Evolutionary conservation across 345 rosid genomes (phyloP).

Genomic region (Salix viminalis): DNA sequence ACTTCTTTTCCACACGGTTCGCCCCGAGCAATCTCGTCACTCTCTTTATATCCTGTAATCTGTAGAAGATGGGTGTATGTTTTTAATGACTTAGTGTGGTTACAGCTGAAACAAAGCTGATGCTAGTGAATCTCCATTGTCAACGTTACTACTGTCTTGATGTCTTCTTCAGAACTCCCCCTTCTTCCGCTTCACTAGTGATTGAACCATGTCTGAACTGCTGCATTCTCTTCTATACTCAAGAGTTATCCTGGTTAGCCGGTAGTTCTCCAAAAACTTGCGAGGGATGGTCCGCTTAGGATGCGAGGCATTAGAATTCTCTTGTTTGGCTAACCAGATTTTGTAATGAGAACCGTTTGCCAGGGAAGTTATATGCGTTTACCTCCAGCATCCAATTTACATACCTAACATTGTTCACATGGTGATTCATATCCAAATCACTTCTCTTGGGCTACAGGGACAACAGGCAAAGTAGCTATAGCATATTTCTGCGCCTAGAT

Average conservation of each 20-base stretch:
- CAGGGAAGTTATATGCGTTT: background rate
- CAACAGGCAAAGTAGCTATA: background rate
- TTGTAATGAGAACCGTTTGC: background rate
- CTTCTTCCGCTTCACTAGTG: no score
- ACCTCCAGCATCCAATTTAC: constrained; percentile 76
- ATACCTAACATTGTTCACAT: constrained; percentile 68
- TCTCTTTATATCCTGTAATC: constrained; percentile 21
- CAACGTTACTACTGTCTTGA: no score
- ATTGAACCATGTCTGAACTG: no score
- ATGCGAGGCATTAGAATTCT: background rate
- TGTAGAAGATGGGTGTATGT: constrained; percentile 58
- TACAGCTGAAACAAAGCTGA: constrained; percentile 9
- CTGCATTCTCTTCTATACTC: constrained; percentile 52
- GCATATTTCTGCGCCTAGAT: background rate
- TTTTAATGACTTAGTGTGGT: constrained; percentile 23
- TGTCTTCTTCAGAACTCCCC: no score
- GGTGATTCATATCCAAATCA: constrained; percentile 73
- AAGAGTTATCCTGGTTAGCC: constrained; percentile 39
- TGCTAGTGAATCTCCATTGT: constrained; percentile 29
- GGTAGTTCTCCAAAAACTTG: constrained; percentile 41
- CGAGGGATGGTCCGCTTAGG: constrained; percentile 46
- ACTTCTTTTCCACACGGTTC: constrained; percentile 51
- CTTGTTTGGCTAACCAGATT: background rate
- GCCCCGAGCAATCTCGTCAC: constrained; percentile 58
- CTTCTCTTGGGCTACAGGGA: constrained; percentile 46